Percentiles rank a stretch among this genome's conserved stretches.
Evolutionary conservation across 805 yeast genomes (phyloP).

Genomic region (Nakazawaea ambrosiae): DNA sequence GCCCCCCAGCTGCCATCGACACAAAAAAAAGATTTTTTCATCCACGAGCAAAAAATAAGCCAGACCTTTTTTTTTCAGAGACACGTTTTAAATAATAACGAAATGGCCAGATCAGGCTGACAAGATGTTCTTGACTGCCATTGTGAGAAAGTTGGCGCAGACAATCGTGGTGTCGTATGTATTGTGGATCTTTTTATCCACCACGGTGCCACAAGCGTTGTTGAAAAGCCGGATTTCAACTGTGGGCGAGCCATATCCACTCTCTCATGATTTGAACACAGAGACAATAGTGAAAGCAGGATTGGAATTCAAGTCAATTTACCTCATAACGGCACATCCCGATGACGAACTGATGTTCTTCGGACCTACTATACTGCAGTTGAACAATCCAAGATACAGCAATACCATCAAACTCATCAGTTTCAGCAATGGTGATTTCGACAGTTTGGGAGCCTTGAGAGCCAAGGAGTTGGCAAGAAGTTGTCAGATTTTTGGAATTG

Average conservation of each 20-base stretch:
- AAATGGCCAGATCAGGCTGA: no score
- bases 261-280: constrained; percentile 4
- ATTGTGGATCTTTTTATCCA: constrained; percentile 32
- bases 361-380: constrained; percentile 63
- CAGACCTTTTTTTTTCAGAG: no score
- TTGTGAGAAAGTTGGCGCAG: no score
- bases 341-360: constrained; percentile 99
- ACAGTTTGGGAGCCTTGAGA: constrained; percentile 63
- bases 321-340: constrained; percentile 83
- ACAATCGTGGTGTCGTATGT: constrained; percentile 19
- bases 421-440: constrained; percentile 72
- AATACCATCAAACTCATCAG: constrained; percentile 58
- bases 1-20: no score
- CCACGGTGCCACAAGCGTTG: constrained; percentile 31
- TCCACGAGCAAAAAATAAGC: no score
- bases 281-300: constrained; percentile 1
- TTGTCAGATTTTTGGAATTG: constrained; percentile 46
- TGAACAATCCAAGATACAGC: constrained; percentile 35
- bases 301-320: constrained; percentile 21
- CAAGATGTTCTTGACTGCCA: no score
- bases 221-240: constrained; percentile 5
- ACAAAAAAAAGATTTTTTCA: no score
- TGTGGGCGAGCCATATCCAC: constrained; percentile 2
- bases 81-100: no score
- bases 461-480: constrained; percentile 50